These are phyloP conservation scores for Hypoxylon crocopeplum DNA, from an alignment of 495 filamentous ascomycete genomes.

Conservation along the genomic window DNA sequence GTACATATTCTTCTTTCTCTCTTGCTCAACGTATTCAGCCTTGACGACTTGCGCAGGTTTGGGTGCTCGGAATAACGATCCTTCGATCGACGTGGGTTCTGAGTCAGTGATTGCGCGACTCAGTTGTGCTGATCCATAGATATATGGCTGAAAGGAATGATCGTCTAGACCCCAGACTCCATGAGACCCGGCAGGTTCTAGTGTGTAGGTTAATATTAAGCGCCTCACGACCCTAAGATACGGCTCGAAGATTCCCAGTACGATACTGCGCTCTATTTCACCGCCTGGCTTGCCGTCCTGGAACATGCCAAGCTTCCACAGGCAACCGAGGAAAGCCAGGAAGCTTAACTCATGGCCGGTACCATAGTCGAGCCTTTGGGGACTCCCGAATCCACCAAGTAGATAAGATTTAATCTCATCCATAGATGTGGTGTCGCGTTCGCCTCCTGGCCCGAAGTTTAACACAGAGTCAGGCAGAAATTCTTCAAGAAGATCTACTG, in stretches of 20 bases:
- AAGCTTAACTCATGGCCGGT: constrained; percentile 97
- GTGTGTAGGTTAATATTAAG: constrained; percentile 88
- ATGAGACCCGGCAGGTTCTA: constrained; percentile 94
- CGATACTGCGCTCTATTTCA: constrained; percentile 72
- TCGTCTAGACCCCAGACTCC: constrained; percentile 98
- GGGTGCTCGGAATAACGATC: constrained; percentile 74
- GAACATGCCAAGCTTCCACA: constrained; percentile 92
- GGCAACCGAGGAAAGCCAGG: constrained; percentile 82
- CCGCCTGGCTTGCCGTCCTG: constrained; percentile 58
- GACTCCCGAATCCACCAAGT: constrained; percentile 84
- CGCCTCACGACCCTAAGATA: constrained; percentile 82
- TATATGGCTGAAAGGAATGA: constrained; percentile 95
- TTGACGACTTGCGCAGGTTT: constrained; percentile 74
- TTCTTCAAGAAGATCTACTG: constrained; percentile 63
- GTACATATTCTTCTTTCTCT: constrained; percentile 83
- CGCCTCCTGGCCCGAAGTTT: constrained; percentile 39
- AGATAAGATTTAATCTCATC: constrained; percentile 82
- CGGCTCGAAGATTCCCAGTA: constrained; percentile 82
- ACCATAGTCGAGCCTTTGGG: constrained; percentile 90
- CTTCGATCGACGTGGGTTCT: constrained; percentile 73
- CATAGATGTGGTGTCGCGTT: constrained; percentile 22
- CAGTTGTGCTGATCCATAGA: constrained; percentile 91
- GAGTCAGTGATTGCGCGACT: constrained; percentile 71
- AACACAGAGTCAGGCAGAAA: constrained; percentile 64
- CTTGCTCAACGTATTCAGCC: constrained; percentile 65